These are phyloP conservation scores for Leccinum pachyderme DNA, from an alignment of 1,284 basidiomycete genomes.

Conservation along the genomic window DNA sequence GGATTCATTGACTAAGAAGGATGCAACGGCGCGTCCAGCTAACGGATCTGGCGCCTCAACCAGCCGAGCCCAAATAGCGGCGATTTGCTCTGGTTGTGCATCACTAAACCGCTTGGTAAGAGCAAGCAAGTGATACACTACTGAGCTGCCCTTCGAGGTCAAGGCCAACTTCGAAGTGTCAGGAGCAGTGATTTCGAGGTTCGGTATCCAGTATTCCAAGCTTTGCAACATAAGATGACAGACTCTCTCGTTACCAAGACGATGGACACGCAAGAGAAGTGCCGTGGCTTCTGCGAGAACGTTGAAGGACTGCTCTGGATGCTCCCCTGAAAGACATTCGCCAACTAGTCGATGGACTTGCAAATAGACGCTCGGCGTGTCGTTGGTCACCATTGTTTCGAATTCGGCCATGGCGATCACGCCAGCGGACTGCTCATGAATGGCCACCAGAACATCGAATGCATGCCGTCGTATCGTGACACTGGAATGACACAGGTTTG, in stretches of 20 bases:
- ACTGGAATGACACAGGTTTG: slow-evolving; percentile 82
- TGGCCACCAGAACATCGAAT: slow-evolving; percentile 75
- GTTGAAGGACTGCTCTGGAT: slow-evolving; percentile 65
- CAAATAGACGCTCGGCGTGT: slow-evolving; percentile 75
- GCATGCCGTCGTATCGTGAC: slow-evolving; percentile 71
- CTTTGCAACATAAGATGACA: slow-evolving; percentile 64
- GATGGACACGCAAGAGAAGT: slow-evolving; percentile 71
- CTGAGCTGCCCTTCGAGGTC: slow-evolving; percentile 59
- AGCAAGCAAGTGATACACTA: slow-evolving; percentile 82
- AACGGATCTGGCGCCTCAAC: slow-evolving; percentile 67
- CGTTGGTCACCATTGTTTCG: slow-evolving; percentile 75
- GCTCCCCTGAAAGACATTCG: slow-evolving; percentile 77
- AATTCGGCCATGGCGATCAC: slow-evolving; percentile 66
- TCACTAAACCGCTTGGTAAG: slow-evolving; percentile 81
- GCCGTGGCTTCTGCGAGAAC: slow-evolving; percentile 75
- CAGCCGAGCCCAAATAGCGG: slow-evolving; percentile 78
- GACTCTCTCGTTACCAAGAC: slow-evolving; percentile 45
- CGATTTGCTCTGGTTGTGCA: slow-evolving; percentile 78
- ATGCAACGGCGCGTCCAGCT: slow-evolving; percentile 79
- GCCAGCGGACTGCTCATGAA: slow-evolving; percentile 64
- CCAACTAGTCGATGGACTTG: slow-evolving; percentile 79
- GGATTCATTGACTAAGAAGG: slow-evolving; percentile 87
- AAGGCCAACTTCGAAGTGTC: slow-evolving; percentile 34
- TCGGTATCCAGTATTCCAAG: slow-evolving; percentile 79
- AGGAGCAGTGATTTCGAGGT: slow-evolving; percentile 56